These are phyloP conservation scores for Cutaneotrichosporon sp. DNA, from an alignment of 1,284 basidiomycete species.

Conservation along the genomic window DNA sequence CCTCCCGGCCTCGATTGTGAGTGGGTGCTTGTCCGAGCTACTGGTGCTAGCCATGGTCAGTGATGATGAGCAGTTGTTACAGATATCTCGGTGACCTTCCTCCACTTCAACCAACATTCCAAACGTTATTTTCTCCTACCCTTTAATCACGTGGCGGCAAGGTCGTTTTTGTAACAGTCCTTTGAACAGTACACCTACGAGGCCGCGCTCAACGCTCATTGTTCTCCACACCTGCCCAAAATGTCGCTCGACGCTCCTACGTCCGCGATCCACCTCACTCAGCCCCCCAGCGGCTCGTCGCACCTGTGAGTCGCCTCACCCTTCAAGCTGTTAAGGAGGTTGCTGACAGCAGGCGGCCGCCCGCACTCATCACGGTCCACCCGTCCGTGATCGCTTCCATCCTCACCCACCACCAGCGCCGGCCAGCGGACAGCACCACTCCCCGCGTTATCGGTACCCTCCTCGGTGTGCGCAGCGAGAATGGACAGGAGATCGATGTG, in stretches of 20 bases:
- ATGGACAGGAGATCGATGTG: slow-evolving; percentile 65
- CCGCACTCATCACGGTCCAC: slow-evolving; percentile 75
- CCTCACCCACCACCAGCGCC: slow-evolving; percentile 94
- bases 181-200: not conserved
- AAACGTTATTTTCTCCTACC: slow-evolving; percentile 9
- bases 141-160: slow-evolving; percentile 7
- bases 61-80: not conserved
- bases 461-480: slow-evolving; percentile 77
- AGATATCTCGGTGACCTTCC: slow-evolving; percentile 1
- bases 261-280: slow-evolving; percentile 51
- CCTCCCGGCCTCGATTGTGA: slow-evolving; percentile 19
- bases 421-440: slow-evolving; percentile 60
- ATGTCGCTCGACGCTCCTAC: slow-evolving; percentile 52
- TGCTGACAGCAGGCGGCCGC: slow-evolving; percentile 57
- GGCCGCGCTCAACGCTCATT: slow-evolving; percentile 1
- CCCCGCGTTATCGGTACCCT: slow-evolving; percentile 91
- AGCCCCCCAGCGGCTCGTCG: slow-evolving; percentile 45
- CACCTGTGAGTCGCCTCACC: slow-evolving; percentile 31
- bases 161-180: slow-evolving; percentile 7
- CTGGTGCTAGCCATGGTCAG: slow-evolving; percentile 8
- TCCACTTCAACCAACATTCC: not conserved
- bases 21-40: slow-evolving; percentile 5
- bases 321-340: not conserved
- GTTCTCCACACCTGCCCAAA: slow-evolving; percentile 15
- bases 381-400: slow-evolving; percentile 94